Evolutionary conservation across 306 rosid genomes (phyloP), one percentile per base, ranked within the genome.

Genomic region (Cucurbita ficifolia): DNA sequence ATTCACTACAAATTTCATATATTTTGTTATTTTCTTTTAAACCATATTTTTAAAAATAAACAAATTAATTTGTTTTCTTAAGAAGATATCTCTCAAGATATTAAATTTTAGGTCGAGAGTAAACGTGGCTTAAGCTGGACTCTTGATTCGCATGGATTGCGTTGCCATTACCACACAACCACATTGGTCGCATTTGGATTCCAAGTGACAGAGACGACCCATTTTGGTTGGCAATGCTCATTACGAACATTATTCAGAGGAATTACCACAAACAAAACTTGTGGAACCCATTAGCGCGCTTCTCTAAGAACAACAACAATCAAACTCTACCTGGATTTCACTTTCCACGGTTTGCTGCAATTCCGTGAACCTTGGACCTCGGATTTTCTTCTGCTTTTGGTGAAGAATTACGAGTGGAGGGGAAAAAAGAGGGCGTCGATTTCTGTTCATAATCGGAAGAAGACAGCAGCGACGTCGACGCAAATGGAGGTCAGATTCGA

Each of bases 351-450:
- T 42, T 64, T 36, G 72, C 72, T 65, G 72, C 72, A 65, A 65
- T 42, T 65, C 72, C 72, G 36, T 11, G n/a, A 65, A 43, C 72
- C 35, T 65, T 42, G 72, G 72, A 65, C 72, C 72, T 65, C 53
- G 72, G 72, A 65, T 42, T 65, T 65, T 38, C 40, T 36, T 61
- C 4, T 0, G 16, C 14, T 40, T 38, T 17, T 40, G 24, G 29
- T 10, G 33, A 40, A n/a, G n/a, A 40, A 65, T 43, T 42, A 19
- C 3, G 18, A 65, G 72, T 65, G 72, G 72, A 65, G 16, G 53
- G 52, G 53, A 12, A 64, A 62, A 29, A 62, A 38, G 5, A 62
- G 1, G 4, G 70, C 29, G 6, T 36, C 24, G 5, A 62, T 39
- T 33, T 57, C 29, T 6, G 6, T 62, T 62, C 8, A 62, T 8